Evolutionary conservation across 139 green algal species (phyloP), one percentile per base, ranked within the genome.

Genomic region (Diplosphaera chodatii): DNA sequence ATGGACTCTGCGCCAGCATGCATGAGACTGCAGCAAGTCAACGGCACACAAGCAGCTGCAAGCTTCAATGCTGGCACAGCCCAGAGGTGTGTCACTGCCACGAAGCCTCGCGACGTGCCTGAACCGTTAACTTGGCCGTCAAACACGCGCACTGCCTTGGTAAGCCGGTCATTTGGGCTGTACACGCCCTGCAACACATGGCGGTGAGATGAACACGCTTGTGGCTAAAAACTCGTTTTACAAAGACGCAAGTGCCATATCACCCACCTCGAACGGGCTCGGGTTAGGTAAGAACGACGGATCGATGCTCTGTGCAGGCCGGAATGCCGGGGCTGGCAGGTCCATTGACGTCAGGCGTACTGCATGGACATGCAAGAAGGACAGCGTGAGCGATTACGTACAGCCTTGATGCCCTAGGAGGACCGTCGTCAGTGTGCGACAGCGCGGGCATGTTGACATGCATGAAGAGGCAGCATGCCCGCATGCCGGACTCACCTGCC

Each of bases 1-100:
- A 83, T 72, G 4, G 64, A 71, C 71, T 85, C 80, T 83, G 78
- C 68, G 69, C 23, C 6, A 33, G n/a, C n/a, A n/a, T n/a, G n/a
- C n/a, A n/a, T n/a, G n/a, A 48, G 48, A 25, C 13, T n/a, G 13
- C 48, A 25, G 3, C 18, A 25, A n/a, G 48, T 59, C 48, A 59
- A 3, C 22, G 22, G 48, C 13, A n/a, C 13, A 59, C 3, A 59
- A 59, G 48, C 16, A n/a, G 3, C 16, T 8, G 37, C 13, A 13
- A 48, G 37, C 13, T 8, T 48, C 37, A 48, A 48, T 48, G 8
- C 6, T 20, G 37, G 10, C 6, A 48, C 6, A 48, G 37, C 37
- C 37, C 37, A 48, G 8, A 48, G 37, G 37, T 20, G 6, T 6
- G 10, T 6, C 6, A 48, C 37, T 48, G 37, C 37, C n/a, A 48